phyloP scores from a whole-genome alignment of 139 green algal genomes.

The Tetraselmis striata region DNA sequence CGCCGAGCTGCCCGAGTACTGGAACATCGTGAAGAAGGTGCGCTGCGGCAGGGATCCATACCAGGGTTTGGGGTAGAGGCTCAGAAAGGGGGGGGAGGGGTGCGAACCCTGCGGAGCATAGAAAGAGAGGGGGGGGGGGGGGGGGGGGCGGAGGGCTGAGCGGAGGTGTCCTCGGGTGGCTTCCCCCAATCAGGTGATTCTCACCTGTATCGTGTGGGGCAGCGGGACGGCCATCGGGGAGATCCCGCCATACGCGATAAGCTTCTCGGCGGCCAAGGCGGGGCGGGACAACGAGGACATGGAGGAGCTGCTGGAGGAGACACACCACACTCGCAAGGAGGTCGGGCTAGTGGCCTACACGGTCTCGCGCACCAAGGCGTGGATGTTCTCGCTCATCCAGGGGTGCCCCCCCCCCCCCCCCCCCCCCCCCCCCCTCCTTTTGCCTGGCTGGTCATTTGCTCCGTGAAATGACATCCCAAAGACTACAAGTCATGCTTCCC shows the following conservation, averaged over 20 bases:
- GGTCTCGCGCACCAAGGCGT: neutral
- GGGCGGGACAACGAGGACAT: slow-evolving; percentile 52
- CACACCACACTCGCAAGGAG: neutral
- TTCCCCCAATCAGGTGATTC: slow-evolving; percentile 42
- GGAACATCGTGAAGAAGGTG: slow-evolving; percentile 57
- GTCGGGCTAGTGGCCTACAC: neutral
- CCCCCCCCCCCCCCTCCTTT: neutral
- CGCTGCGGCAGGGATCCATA: too few species aligned
- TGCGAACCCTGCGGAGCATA: too few species aligned
- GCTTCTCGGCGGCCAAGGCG: slow-evolving; percentile 66
- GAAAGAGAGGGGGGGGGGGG: too few species aligned
- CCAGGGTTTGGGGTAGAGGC: too few species aligned
- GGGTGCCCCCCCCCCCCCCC: neutral
- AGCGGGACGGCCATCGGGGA: slow-evolving; percentile 83
- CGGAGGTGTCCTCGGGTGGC: neutral
- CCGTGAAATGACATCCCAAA: too few species aligned
- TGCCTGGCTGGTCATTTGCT: too few species aligned
- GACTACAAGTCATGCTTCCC: neutral
- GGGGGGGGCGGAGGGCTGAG: too few species aligned
- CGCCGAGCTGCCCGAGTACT: slow-evolving; percentile 1
- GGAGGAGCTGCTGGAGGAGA: slow-evolving; percentile 37
- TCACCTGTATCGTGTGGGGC: slow-evolving; percentile 74
- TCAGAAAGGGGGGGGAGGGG: too few species aligned
- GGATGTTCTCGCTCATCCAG: neutral
- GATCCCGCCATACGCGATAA: slow-evolving; percentile 82